Conservation (phyloP, 805 yeast species). For the Candida orba region DNA sequence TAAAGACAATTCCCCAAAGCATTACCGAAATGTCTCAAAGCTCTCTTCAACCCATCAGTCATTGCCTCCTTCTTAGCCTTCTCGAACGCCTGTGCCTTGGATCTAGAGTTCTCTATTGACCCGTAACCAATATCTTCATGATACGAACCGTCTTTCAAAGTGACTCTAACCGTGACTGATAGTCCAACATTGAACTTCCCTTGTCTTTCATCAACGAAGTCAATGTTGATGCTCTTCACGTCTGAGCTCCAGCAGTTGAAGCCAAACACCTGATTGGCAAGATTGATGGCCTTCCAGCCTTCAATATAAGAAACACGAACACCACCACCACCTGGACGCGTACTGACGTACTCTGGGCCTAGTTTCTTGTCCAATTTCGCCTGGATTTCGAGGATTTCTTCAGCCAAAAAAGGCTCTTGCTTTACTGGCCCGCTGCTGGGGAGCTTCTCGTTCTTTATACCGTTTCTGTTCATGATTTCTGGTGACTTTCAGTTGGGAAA, state of each 20-base stretch:
- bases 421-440: slow-evolving; percentile 5
- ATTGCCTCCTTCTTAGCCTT: slow-evolving; percentile 79
- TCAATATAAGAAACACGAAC: slow-evolving; percentile 64
- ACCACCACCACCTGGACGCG: slow-evolving; percentile 70
- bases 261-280: slow-evolving; percentile 79
- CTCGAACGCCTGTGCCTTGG: slow-evolving; percentile 72
- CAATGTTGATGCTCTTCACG: slow-evolving; percentile 56
- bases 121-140: slow-evolving; percentile 86
- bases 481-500: neutral
- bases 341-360: slow-evolving; percentile 75
- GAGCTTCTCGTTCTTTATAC: slow-evolving; percentile 3
- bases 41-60: slow-evolving; percentile 76
- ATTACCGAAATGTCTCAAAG: slow-evolving; percentile 74
- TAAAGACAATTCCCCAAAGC: slow-evolving; percentile 81
- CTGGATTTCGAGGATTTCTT: slow-evolving; percentile 26
- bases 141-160: slow-evolving; percentile 67
- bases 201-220: slow-evolving; percentile 58
- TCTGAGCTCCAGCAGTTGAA: slow-evolving; percentile 81
- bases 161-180: slow-evolving; percentile 65
- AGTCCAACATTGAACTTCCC: slow-evolving; percentile 59
- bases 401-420: slow-evolving; percentile 12
- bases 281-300: slow-evolving; percentile 76
- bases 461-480: slow-evolving; percentile 5
- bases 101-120: slow-evolving; percentile 65
- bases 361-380: slow-evolving; percentile 37